phyloP scores from a whole-genome alignment of 345 rosid genomes.

The Tarenaya hassleriana region DNA sequence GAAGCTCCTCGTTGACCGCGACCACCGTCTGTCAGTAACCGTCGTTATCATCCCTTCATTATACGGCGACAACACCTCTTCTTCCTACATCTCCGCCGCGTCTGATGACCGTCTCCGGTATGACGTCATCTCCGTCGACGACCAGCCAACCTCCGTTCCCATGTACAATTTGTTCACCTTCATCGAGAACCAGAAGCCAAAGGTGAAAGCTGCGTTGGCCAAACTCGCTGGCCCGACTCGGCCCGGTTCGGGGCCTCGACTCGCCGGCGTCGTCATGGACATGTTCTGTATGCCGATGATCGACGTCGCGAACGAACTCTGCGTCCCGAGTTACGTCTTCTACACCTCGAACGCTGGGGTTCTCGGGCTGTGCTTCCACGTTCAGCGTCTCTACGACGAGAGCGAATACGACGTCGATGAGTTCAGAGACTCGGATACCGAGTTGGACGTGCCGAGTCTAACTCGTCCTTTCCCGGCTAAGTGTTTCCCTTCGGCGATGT shows the following conservation, averaged over 20 bases:
- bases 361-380: conserved; percentile 25
- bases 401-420: conserved; percentile 1
- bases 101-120: conserved; percentile 31
- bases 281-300: conserved; percentile 43
- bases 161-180: too few relatives aligned
- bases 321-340: conserved; percentile 41
- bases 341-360: conserved; percentile 32
- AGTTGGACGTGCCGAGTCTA: conserved; percentile 31
- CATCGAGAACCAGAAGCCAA: conserved; percentile 30
- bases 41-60: conserved; percentile 33
- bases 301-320: conserved; percentile 38
- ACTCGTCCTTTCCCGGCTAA: conserved; percentile 32
- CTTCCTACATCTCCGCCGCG: conserved; percentile 25
- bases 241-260: conserved; percentile 18
- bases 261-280: conserved; percentile 47
- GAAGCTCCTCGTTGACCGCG: conserved; percentile 35
- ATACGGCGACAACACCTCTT: conserved; percentile 8
- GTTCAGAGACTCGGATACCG: conserved; percentile 28
- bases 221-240: not conserved
- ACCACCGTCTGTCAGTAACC: conserved; percentile 41
- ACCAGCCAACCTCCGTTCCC: conserved; percentile 9
- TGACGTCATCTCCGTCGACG: conserved; percentile 25
- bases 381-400: conserved; percentile 19
- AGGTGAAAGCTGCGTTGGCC: conserved; percentile 30
- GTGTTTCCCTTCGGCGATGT: conserved; percentile 20